Conservation (phyloP, 768 basidiomycete species). For the Agrocybe praecox region DNA sequence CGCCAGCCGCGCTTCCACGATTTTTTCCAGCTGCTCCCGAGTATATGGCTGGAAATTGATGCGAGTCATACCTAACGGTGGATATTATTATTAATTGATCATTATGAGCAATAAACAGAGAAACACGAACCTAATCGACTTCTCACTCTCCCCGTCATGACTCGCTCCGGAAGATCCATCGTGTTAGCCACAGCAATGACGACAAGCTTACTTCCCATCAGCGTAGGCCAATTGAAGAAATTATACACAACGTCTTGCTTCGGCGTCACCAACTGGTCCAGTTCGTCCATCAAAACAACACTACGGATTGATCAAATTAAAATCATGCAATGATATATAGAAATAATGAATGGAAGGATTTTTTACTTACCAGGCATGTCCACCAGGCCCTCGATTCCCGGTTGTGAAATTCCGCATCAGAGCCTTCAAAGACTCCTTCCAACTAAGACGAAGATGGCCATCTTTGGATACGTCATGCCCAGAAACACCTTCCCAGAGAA, state of each 20-base stretch:
- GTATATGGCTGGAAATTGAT: slow-evolving; percentile 94
- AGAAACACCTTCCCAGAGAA: slow-evolving; percentile 93
- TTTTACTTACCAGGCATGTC: slow-evolving; percentile 80
- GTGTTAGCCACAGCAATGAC: slow-evolving; percentile 98
- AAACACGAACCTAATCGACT: slow-evolving; percentile 78
- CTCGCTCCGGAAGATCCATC: slow-evolving; percentile 95
- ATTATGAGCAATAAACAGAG: not conserved
- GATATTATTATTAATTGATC: not conserved
- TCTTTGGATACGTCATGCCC: slow-evolving; percentile 69
- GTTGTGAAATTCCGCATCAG: slow-evolving; percentile 79
- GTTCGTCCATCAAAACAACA: slow-evolving; percentile 97
- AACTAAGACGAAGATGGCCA: slow-evolving; percentile 64
- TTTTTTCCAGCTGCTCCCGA: slow-evolving; percentile 75
- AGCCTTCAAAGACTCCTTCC: slow-evolving; percentile 82
- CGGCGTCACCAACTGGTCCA: slow-evolving; percentile 93
- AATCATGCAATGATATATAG: not conserved
- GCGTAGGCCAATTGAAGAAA: slow-evolving; percentile 99
- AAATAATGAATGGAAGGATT: slow-evolving; percentile 1
- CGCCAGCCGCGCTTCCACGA: slow-evolving; percentile 81
- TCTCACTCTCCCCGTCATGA: slow-evolving; percentile 89
- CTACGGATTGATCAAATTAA: slow-evolving; percentile 38
- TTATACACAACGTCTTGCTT: slow-evolving; percentile 99
- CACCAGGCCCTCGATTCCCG: slow-evolving; percentile 71
- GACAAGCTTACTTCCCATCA: slow-evolving; percentile 84
- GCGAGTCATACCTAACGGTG: slow-evolving; percentile 72